Evolutionary conservation across 805 yeast species (phyloP).

Genomic region (Candida golubevii): DNA sequence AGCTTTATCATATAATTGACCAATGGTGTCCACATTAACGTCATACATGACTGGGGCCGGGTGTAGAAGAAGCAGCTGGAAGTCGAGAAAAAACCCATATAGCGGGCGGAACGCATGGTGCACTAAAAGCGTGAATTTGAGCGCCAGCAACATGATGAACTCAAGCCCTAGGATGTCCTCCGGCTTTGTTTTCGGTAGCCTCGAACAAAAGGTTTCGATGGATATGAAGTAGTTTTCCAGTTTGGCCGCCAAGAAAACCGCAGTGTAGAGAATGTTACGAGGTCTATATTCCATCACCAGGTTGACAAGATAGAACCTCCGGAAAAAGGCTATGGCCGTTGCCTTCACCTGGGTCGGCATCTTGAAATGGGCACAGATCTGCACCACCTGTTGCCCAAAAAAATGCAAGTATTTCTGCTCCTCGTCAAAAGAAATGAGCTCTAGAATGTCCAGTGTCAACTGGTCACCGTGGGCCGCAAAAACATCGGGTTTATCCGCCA

Average conservation of each 20-base stretch:
- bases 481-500: conserved; percentile 24
- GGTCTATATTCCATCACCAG: conserved; percentile 90
- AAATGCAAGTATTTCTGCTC: conserved; percentile 64
- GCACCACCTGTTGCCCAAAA: conserved; percentile 68
- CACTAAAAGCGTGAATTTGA: conserved; percentile 74
- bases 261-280: conserved; percentile 61
- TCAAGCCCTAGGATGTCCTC: conserved; percentile 72
- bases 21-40: conserved; percentile 49
- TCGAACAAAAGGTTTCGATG: conserved; percentile 70
- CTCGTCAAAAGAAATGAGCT: conserved; percentile 58
- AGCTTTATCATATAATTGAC: conserved; percentile 67
- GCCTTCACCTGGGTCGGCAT: conserved; percentile 87
- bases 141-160: conserved; percentile 65
- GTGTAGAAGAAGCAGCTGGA: conserved; percentile 55
- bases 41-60: conserved; percentile 43
- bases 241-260: conserved; percentile 88
- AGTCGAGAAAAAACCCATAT: conserved; percentile 92
- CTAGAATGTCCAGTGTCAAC: conserved; percentile 32
- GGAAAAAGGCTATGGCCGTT: conserved; percentile 79
- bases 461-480: conserved; percentile 26
- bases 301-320: conserved; percentile 72
- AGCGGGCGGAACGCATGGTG: conserved; percentile 88
- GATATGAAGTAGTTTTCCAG: conserved; percentile 88
- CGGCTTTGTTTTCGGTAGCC: conserved; percentile 64
- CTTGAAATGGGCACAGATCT: conserved; percentile 65